phyloP scores from a whole-genome alignment of 495 filamentous ascomycete species.

The Aspergillus ostianus region DNA sequence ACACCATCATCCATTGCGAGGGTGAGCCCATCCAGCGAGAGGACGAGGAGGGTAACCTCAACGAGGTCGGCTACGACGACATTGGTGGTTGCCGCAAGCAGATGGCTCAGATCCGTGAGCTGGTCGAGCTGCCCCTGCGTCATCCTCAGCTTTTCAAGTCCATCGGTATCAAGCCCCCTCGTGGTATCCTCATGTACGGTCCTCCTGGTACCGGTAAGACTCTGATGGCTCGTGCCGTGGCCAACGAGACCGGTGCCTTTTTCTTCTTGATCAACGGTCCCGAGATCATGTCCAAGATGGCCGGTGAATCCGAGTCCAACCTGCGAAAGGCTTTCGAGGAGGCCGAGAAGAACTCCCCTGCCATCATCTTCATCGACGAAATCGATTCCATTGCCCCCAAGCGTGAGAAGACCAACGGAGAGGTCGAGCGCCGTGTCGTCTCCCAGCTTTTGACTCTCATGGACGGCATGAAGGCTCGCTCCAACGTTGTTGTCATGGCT shows the following conservation, averaged over 20 bases:
- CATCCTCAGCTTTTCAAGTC: constrained; percentile 99
- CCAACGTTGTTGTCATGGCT: constrained; percentile 98
- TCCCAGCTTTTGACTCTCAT: constrained; percentile 97
- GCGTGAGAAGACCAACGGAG: constrained; percentile 99
- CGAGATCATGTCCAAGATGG: constrained; percentile 99
- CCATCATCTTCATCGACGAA: constrained; percentile 99
- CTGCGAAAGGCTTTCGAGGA: constrained; percentile 97
- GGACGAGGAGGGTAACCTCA: constrained; percentile 97
- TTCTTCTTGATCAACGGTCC: constrained; percentile 99
- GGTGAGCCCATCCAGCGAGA: constrained; percentile 98
- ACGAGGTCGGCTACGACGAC: constrained; percentile 98
- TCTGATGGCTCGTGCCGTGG: constrained; percentile 96
- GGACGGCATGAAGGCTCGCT: constrained; percentile 99
- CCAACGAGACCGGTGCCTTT: constrained; percentile 98
- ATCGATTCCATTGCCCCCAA: constrained; percentile 99
- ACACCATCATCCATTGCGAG: constrained; percentile 98
- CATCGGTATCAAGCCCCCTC: constrained; percentile 98
- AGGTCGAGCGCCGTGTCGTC: constrained; percentile 97
- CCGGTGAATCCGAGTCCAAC: constrained; percentile 97
- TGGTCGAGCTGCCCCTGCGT: constrained; percentile 93
- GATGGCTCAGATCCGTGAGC: constrained; percentile 98
- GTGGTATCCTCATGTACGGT: constrained; percentile 96
- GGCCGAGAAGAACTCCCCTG: constrained; percentile 98
- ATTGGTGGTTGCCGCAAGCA: constrained; percentile 99
- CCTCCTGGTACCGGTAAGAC: constrained; percentile 99